Evolutionary conservation across 129 eudicot genomes (phyloP).

Genomic region (Rutidosis leptorrhynchoides): DNA sequence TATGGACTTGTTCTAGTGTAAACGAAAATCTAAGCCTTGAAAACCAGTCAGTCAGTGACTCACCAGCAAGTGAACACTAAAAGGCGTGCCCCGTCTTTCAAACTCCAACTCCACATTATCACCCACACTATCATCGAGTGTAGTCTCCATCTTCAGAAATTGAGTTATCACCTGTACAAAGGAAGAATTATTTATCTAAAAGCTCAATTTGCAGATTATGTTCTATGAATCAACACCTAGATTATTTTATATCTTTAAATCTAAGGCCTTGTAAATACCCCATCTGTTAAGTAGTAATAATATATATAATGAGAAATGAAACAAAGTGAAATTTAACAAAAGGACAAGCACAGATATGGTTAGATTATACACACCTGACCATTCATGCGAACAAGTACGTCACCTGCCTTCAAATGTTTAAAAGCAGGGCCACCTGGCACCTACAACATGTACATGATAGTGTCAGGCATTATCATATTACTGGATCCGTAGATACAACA

Average conservation of each 20-base stretch:
- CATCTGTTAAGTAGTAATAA: neutral
- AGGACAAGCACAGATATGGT: too few relatives aligned
- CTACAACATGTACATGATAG: conserved; percentile 37
- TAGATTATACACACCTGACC: conserved; percentile 52
- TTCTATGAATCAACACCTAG: conserved; percentile 9
- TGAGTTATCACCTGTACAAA: conserved; percentile 79
- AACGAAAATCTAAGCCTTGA: too few relatives aligned
- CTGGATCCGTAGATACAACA: conserved; percentile 5
- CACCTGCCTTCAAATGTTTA: conserved; percentile 83
- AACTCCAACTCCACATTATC: conserved; percentile 68
- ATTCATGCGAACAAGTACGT: conserved; percentile 76
- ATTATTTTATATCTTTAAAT: too few relatives aligned
- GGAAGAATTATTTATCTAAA: neutral
- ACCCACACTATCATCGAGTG: conserved; percentile 79
- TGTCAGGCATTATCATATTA: conserved; percentile 9
- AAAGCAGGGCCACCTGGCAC: conserved; percentile 98
- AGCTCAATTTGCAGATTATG: conserved; percentile 14
- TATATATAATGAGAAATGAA: too few relatives aligned
- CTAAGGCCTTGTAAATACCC: too few relatives aligned
- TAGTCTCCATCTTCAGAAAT: conserved; percentile 77
- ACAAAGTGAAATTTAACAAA: too few relatives aligned
- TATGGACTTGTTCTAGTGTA: too few relatives aligned
- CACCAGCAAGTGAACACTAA: conserved; percentile 55
- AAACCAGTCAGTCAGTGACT: conserved; percentile 3
- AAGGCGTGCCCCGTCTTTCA: conserved; percentile 85